Evolutionary conservation across 2,329 filamentous ascomycete species (phyloP), one percentile per base, ranked within the genome.

Genomic region (Amesomyces nigricolor): DNA sequence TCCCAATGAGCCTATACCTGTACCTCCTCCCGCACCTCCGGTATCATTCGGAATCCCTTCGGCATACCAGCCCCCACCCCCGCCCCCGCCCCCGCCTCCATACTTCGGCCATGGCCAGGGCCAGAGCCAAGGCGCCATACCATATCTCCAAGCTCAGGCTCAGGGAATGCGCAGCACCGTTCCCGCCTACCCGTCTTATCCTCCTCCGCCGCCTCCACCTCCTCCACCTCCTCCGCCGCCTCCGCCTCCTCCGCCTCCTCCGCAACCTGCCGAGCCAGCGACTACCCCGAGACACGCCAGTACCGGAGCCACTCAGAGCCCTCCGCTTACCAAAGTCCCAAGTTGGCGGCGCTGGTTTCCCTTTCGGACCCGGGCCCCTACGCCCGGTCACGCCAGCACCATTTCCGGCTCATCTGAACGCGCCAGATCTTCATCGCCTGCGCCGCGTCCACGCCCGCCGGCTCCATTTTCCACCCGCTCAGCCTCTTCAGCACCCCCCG

Each of bases 331-430:
- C 32, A 35, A 13, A 35, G 2, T 13, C 8, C 9, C 32, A 35
- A 35, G 32, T 7, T 16, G 47, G 26, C 51, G 51, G 11, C 47
- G 53, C 13, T 54, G 57, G 57, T 54, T 54, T 19, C 53, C 51
- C 1, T 19, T 51, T n/a, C 16, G 39, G 2, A 13, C 5, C 13
- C 14, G 16, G 11, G 8, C 30, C 22, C 53, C 51, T 3, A 10
- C 17, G 17, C 5, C 30, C n/a, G 53, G 57, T 6, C 51, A 59
- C 19, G 53, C 57, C 40, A 39, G 51, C 11, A 56, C 57, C 13
- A 3, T 59, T 3, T 54, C 57, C 4, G 32, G 52, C n/a, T 46
- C 44, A 13, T 45, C 56, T 22, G 7, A 4, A 3, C 26, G 35
- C 37, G 39, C 43, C n/a, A 43, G 35, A n/a, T 51, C 53, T 35